Evolutionary conservation across 108 stramenopile species (phyloP), one percentile per base, ranked within the genome.

Genomic region (Phaeodactylum tricornutum): DNA sequence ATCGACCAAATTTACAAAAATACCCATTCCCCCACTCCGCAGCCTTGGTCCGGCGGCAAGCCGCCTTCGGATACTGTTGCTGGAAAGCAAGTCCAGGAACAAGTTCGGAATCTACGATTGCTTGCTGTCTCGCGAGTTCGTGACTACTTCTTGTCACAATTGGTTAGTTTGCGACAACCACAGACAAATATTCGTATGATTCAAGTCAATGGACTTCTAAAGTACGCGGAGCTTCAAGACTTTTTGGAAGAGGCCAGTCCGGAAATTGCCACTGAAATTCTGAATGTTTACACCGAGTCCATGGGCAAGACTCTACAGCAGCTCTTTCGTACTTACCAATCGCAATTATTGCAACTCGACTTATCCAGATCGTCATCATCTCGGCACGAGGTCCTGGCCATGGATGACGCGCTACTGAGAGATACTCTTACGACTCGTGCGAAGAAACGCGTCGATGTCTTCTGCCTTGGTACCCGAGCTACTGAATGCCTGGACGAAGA

Each of bases 151-250:
- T 64, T 95, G 49, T 55, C 79, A 43, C 72, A 77, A 48, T 84
- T 95, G 50, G 57, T 62, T 21, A 50, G 79, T 30, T 55, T 92
- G 38, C 51, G 81, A 29, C 61, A 72, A 46, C 84, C 85, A 0
- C 84, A 94, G 61, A 97, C 96, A 11, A 96, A 98, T 61, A 79
- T 98, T 50, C 86, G 94, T 24, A 96, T 96, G 69, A 75, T 98
- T 40, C 99, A 99, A 61, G 79, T 87, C 25, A 79, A 92, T 57
- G 79, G 78, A 14, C 70, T 99, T 43, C 68, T 98, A 31, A 82
- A 88, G 43, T 94, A 93, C 59, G 69, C 79, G 22, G 66, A 75
- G 37, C 55, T 98, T 53, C 66, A 87, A 44, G 84, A 94, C 24
- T 99, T 99, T 65, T 51, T 99, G 35, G 43, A 67, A 48, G 70